Percentiles rank a stretch among this genome's conserved stretches.
These are phyloP conservation scores for Rhizophagus sp. DNA, from an alignment of 192 early-diverging fungal genomes.

Conservation along the genomic window DNA sequence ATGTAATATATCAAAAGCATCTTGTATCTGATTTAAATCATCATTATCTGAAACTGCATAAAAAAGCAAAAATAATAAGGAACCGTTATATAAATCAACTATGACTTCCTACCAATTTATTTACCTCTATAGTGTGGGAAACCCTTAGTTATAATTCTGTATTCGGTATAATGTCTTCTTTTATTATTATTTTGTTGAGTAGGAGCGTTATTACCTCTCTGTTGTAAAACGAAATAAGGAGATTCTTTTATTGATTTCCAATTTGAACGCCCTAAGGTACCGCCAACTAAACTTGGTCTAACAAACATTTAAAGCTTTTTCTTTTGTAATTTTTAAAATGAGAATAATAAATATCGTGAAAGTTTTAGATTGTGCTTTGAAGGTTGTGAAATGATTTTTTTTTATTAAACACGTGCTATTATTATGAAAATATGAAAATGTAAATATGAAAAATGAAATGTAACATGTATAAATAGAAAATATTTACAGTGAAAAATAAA, in stretches of 20 bases:
- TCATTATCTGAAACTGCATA: constrained; percentile 23
- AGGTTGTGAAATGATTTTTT: too few species aligned
- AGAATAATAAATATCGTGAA: too few species aligned
- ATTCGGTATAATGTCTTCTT: constrained; percentile 8
- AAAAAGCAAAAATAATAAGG: neutral
- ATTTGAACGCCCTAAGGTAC: constrained; percentile 11
- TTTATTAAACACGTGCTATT: too few species aligned
- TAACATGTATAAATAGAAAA: too few species aligned
- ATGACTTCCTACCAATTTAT: neutral
- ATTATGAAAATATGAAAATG: too few species aligned
- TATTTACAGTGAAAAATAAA: too few species aligned
- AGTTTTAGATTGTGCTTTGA: too few species aligned
- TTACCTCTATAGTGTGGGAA: constrained; percentile 29
- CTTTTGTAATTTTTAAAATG: neutral
- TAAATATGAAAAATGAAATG: too few species aligned
- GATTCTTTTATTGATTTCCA: constrained; percentile 25
- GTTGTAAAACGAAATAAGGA: constrained; percentile 10
- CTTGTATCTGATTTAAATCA: constrained; percentile 16
- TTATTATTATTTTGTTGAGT: constrained; percentile 12
- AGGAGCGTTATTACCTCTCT: too few species aligned
- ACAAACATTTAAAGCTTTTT: constrained; percentile 12
- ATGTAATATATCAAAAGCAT: constrained; percentile 16
- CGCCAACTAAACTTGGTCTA: constrained; percentile 13
- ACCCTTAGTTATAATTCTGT: constrained; percentile 24
- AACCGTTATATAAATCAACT: neutral